Evolutionary conservation across 2,329 filamentous ascomycete species (phyloP), one percentile per base, ranked within the genome.

Genomic region (Colletotrichum navitas): DNA sequence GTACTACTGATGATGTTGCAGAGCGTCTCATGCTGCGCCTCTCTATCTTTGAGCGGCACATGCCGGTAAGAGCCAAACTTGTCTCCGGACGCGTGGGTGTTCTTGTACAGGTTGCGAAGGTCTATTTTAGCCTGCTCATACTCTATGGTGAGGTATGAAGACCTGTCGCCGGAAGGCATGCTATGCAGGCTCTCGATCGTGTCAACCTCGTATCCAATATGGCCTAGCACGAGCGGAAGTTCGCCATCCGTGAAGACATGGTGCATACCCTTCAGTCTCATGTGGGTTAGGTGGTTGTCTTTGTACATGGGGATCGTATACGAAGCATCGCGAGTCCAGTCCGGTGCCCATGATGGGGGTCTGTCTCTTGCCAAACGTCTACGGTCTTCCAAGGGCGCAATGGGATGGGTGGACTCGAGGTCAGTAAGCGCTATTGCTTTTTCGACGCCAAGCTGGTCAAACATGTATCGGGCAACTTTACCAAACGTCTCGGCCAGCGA

Each of bases 311-410:
- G 29, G 6, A 14, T 16, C 1, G 34, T 45, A 39, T 63, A 18
- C 3, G 65, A 55, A n/a, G 65, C 58, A 12, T 21, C 5, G 2
- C 34, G 49, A n/a, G 36, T 65, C 62, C 62, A 70, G 41, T 70
- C 63, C 2, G 62, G 55, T 11, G 62, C 47, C 67, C 55, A 70
- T 1, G 67, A 70, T n/a, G 62, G 62, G 6, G 55, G 29, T 8
- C 55, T 55, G 2, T 29, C 26, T 3, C 60, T 47, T 8, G n/a
- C 10, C 2, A 54, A 5, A 2, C 29, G 54, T 21, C n/a, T 18
- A 14, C 5, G 8, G 11, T 24, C n/a, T 36, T 11, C 29, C 26
- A 16, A 26, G 41, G 3, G 54, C 10, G 10, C 21, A 45, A 34
- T 2, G 11, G 16, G 7, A 29, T 32, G 49, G 26, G 26, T 8